phyloP scores from a whole-genome alignment of 2,329 filamentous ascomycete species.

The Sporothrix euskadiensis region DNA sequence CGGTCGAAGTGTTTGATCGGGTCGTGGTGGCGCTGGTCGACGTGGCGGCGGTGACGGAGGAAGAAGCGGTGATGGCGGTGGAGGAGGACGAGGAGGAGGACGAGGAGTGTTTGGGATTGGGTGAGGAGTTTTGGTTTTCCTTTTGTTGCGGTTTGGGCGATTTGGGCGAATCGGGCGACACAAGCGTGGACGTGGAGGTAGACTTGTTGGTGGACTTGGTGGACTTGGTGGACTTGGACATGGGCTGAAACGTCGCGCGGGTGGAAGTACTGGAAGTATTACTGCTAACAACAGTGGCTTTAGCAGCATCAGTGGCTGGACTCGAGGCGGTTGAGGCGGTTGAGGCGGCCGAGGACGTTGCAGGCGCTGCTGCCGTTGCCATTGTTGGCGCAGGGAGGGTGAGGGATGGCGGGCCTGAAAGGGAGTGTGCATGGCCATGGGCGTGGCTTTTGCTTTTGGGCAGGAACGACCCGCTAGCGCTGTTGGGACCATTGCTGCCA shows the following conservation, averaged over 20 bases:
- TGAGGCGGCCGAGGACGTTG: neutral
- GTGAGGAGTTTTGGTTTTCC: slow-evolving; percentile 13
- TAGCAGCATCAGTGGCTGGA: slow-evolving; percentile 13
- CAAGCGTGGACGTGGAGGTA: neutral
- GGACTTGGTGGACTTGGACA: slow-evolving; percentile 1
- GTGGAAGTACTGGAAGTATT: neutral
- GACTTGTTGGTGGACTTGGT: neutral
- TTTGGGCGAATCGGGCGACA: neutral
- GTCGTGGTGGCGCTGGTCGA: neutral
- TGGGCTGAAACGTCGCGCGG: slow-evolving; percentile 28
- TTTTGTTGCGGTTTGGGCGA: slow-evolving; percentile 8
- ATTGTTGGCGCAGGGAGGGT: slow-evolving; percentile 17
- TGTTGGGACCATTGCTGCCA: neutral
- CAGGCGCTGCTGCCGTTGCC: slow-evolving; percentile 11
- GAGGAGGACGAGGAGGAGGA: slow-evolving; percentile 25
- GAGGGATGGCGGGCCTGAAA: neutral
- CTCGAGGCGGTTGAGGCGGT: slow-evolving; percentile 3
- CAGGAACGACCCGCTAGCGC: neutral
- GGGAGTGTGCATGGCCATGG: slow-evolving; percentile 20
- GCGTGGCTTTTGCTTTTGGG: slow-evolving; percentile 1
- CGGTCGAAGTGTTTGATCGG: neutral
- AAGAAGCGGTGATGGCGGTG: slow-evolving; percentile 32
- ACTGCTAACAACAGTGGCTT: neutral
- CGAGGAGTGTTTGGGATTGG: slow-evolving; percentile 24
- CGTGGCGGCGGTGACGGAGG: slow-evolving; percentile 41